phyloP scores from a whole-genome alignment of 1,284 basidiomycete species.

The Pascua guehoae region DNA sequence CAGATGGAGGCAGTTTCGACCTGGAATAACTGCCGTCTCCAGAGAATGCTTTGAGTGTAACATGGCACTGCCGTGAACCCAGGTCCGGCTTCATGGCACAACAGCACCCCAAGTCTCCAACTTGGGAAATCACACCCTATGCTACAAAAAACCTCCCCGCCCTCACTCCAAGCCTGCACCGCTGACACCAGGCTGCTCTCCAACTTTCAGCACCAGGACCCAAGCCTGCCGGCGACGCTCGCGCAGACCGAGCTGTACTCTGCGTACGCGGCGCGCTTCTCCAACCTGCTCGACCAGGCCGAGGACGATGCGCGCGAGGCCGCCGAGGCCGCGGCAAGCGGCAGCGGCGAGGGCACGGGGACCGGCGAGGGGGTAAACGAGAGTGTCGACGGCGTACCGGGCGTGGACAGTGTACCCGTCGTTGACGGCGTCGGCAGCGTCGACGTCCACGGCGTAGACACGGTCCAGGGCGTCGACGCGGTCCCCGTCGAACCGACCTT shows the following conservation, averaged over 20 bases:
- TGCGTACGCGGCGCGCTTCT: constrained; percentile 41
- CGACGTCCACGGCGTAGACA: not conserved
- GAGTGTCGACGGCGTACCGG: too few species aligned
- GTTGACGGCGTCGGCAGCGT: not conserved
- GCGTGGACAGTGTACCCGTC: not conserved
- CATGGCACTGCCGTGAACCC: too few species aligned
- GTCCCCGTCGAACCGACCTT: too few species aligned
- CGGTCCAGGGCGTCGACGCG: not conserved
- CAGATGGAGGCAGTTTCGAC: too few species aligned
- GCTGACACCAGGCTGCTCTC: constrained; percentile 32
- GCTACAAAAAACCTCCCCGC: too few species aligned
- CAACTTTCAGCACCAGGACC: constrained; percentile 34
- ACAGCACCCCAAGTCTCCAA: too few species aligned
- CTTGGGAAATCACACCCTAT: too few species aligned
- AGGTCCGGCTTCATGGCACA: too few species aligned
- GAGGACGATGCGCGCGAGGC: not conserved
- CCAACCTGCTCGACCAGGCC: constrained; percentile 14
- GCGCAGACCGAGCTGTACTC: constrained; percentile 45
- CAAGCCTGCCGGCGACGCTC: constrained; percentile 16
- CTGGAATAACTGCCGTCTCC: too few species aligned
- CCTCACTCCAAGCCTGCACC: not conserved
- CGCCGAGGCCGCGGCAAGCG: not conserved
- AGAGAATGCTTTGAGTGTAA: too few species aligned
- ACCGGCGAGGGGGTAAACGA: too few species aligned
- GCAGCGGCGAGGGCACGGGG: not conserved